A percentile compares a stretch with the other conserved stretches of the same genome.
Conservation (phyloP, 208 protist species). For the Crithidia sp. region DNA sequence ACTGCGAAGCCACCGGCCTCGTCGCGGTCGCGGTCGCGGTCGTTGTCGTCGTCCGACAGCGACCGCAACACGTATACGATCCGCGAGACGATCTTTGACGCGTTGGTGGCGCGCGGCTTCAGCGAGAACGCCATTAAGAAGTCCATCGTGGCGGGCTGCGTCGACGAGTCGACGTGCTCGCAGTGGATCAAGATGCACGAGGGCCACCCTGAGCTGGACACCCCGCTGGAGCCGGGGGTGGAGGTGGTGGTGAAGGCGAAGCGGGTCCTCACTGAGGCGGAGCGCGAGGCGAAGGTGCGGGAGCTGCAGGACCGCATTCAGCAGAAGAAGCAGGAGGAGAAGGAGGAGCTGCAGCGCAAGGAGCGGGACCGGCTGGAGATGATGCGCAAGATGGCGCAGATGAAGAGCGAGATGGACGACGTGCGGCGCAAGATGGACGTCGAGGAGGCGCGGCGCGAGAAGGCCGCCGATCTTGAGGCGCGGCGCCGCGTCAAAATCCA, state of each 20-base stretch:
- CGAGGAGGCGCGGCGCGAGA: conserved; percentile 53
- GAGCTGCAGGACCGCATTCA: conserved; percentile 68
- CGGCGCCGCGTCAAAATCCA: conserved; percentile 65
- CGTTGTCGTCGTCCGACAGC: conserved; percentile 9
- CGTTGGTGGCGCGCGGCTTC: conserved; percentile 58
- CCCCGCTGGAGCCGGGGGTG: conserved; percentile 68
- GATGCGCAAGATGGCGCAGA: conserved; percentile 57
- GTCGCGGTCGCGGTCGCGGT: background rate
- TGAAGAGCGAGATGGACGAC: conserved; percentile 57
- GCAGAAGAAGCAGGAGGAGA: conserved; percentile 61
- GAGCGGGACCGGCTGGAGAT: conserved; percentile 69
- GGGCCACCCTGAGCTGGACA: conserved; percentile 84
- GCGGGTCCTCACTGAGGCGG: conserved; percentile 71
- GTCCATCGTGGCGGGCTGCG: conserved; percentile 82
- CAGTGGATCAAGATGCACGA: conserved; percentile 90
- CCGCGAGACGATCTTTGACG: conserved; percentile 57
- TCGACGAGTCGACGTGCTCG: conserved; percentile 78
- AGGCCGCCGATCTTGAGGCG: conserved; percentile 60
- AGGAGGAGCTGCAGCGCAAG: conserved; percentile 50
- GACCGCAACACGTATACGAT: conserved; percentile 51
- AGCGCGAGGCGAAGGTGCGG: conserved; percentile 70
- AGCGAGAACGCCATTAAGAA: conserved; percentile 91
- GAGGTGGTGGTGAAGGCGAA: conserved; percentile 69
- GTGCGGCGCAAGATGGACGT: conserved; percentile 55
- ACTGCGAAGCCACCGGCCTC: background rate